Conservation (phyloP, 805 yeast species). For the Candida hungchunana region DNA sequence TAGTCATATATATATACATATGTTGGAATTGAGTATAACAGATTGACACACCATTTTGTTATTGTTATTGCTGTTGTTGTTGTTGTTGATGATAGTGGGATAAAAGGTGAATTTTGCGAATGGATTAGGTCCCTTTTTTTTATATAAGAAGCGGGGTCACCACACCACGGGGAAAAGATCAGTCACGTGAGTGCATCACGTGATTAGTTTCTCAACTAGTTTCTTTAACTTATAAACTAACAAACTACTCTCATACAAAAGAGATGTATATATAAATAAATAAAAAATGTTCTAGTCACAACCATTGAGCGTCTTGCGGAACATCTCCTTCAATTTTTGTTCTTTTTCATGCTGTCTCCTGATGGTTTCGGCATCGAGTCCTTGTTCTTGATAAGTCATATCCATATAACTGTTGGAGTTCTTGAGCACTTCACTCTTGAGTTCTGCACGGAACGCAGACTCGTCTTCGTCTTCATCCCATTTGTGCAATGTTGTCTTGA, state of each 20-base stretch:
- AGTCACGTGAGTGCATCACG: no score
- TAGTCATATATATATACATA: no score
- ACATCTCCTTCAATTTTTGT: conserved; percentile 37
- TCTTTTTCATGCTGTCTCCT: conserved; percentile 38
- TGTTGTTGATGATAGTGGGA: no score
- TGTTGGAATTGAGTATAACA: no score
- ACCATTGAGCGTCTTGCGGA: conserved; percentile 20
- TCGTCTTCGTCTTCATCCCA: conserved; percentile 56
- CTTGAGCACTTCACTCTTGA: conserved; percentile 21
- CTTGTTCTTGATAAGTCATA: conserved; percentile 4
- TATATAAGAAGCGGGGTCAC: neutral
- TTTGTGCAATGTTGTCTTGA: conserved; percentile 59
- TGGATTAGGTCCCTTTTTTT: no score
- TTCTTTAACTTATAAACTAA: no score
- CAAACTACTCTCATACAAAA: no score
- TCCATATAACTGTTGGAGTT: conserved; percentile 26
- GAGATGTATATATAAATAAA: no score
- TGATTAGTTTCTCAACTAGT: no score
- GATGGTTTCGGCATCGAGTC: conserved; percentile 5
- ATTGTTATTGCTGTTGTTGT: no score
- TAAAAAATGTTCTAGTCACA: neutral
- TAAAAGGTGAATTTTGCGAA: no score
- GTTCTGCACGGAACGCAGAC: conserved; percentile 16
- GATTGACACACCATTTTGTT: conserved; percentile 1
- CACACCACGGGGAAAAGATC: conserved; percentile 1